phyloP scores from a whole-genome alignment of 352 stramenopile genomes.

The Globisporangium spinosum region DNA sequence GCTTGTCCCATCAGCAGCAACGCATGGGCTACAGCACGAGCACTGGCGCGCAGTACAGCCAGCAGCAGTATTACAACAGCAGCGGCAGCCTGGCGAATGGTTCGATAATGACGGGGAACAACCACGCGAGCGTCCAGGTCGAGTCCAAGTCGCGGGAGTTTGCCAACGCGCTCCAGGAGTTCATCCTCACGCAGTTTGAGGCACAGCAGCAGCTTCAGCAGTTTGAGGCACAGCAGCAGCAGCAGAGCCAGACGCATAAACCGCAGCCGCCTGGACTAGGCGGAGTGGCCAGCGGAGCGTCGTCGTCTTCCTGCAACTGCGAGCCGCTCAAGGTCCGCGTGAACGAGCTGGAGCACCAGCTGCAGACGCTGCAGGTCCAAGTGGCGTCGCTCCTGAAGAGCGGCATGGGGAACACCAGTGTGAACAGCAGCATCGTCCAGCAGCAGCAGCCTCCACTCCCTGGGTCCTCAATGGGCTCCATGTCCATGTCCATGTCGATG shows the following conservation, averaged over 20 bases:
- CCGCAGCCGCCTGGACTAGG: constrained; percentile 10
- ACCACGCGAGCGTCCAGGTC: constrained; percentile 23
- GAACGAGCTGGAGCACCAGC: constrained; percentile 44
- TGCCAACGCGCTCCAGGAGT: constrained; percentile 50
- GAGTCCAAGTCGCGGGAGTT: constrained; percentile 56
- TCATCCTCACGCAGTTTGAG: constrained; percentile 42
- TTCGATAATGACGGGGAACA: neutral
- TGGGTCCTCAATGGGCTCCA: constrained; percentile 5
- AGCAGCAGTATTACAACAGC: constrained; percentile 15
- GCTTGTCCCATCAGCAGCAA: neutral
- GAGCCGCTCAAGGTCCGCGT: constrained; percentile 41
- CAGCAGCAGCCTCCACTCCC: constrained; percentile 11
- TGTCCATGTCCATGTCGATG: constrained; percentile 1
- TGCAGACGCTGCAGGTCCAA: constrained; percentile 48
- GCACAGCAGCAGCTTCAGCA: constrained; percentile 18
- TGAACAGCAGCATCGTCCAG: neutral
- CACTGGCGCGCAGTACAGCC: neutral
- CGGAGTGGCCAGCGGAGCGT: neutral
- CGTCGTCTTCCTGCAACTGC: constrained; percentile 30
- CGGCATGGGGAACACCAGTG: constrained; percentile 18
- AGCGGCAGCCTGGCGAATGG: constrained; percentile 8
- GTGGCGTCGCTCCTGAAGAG: constrained; percentile 20
- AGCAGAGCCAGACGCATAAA: constrained; percentile 13
- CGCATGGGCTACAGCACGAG: neutral
- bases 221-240: constrained; percentile 12